Base-by-base conservation (phyloP, 2,329 filamentous ascomycete species). In the Simplicillium sp. region DNA sequence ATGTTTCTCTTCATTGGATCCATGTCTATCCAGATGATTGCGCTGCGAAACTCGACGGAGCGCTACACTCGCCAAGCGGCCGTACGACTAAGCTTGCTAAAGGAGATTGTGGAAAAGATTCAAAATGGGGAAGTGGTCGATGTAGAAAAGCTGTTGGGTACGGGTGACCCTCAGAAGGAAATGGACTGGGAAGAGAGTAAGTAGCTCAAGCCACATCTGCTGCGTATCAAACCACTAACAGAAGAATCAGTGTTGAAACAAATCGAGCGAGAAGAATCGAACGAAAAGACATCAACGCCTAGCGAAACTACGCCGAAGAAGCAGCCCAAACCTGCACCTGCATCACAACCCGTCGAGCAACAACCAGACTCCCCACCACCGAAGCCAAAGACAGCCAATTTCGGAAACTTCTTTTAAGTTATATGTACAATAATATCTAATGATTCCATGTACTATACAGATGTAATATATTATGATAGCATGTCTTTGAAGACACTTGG, bases 1-100 rank as follows among this genome's bases (percentile, higher is more conserved):
- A 86, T 90, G 47, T 88, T 88, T 54, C 68, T 88, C 33, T 73
- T 97, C 47, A 90, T 97, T 48, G 94, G 94, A 4, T 95, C 87
- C 46, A 94, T 96, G 71, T 86, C 90, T 12, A 96, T 98, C 52
- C 86, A 96, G 54, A 85, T 92, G 72, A 82, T 98, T 54, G 73
- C 80, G 29, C 60, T 97, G 52, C 83, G 82, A 52, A 85, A 84
- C 51, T 82, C 89, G 38, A 84, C 81, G 54, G 70, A 73, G 28
- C 77, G 80, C 9, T 89, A 84, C 52, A 77, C 72, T 54, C 78
- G 89, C 38, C 79, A 80, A 50, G 82, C 88, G 5, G 85, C 95
- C 50, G 80, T 85, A 7, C 83, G 85, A 56, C 84, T 98, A 47
- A 75, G 72, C 3, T 56, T 87, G 25, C 62, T 98, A 44, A 76